Evolutionary conservation across 1,284 basidiomycete genomes (phyloP).

Genomic region (Trichosporon sp.): DNA sequence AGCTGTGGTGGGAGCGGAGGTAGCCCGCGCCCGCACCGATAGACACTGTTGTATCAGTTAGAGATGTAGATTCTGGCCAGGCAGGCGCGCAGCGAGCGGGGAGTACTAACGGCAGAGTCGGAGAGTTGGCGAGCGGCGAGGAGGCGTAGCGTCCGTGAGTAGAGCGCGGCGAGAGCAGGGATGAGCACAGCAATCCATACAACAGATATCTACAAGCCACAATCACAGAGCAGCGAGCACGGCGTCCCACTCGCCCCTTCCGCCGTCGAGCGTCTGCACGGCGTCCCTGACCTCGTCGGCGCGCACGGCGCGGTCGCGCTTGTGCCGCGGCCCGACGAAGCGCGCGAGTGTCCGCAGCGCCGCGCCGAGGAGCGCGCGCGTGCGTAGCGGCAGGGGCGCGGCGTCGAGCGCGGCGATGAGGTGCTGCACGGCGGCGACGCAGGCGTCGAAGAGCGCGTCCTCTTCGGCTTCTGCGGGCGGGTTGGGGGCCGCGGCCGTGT

Average conservation of each 20-base stretch:
- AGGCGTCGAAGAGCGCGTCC: background rate
- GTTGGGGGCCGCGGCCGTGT: too few relatives aligned
- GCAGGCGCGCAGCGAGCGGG: background rate
- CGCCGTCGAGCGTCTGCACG: background rate
- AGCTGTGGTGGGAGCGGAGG: conserved; percentile 28
- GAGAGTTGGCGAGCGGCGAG: background rate
- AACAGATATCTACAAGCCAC: background rate
- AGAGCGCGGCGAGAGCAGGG: too few relatives aligned
- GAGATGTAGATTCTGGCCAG: background rate
- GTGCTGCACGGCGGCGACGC: background rate
- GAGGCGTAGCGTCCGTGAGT: too few relatives aligned
- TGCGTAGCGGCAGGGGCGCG: background rate
- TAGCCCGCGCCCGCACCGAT: background rate
- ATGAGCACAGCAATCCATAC: background rate
- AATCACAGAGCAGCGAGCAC: background rate
- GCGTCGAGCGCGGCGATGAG: background rate
- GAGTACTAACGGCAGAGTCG: too few relatives aligned
- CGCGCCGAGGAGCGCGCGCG: background rate
- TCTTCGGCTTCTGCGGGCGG: background rate
- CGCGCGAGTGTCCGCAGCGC: background rate
- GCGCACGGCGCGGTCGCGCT: background rate
- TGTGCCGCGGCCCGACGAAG: background rate
- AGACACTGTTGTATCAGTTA: conserved; percentile 3
- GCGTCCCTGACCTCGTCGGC: background rate
- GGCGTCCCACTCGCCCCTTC: background rate